Evolutionary conservation across 2,329 filamentous ascomycete species (phyloP).

Genomic region (Fusarium transvaalense): DNA sequence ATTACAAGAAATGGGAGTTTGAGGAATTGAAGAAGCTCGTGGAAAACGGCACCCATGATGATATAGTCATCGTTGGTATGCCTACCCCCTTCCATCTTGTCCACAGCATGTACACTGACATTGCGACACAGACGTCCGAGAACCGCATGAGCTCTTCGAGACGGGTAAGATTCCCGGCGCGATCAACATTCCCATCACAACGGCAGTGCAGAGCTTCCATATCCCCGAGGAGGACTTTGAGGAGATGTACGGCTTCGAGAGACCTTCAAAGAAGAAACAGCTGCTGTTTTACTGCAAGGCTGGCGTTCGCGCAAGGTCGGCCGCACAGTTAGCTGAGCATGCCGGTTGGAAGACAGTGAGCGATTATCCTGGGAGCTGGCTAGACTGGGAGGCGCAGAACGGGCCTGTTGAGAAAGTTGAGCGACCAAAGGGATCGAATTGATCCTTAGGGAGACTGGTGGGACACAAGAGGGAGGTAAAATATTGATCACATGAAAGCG

Average conservation of each 20-base stretch:
- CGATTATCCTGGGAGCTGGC: constrained; percentile 81
- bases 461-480: neutral
- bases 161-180: constrained; percentile 83
- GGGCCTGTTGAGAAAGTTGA: constrained; percentile 63
- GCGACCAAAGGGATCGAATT: neutral
- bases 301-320: constrained; percentile 83
- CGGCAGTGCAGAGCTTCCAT: constrained; percentile 83
- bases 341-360: constrained; percentile 79
- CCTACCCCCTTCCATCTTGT: neutral
- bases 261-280: constrained; percentile 67
- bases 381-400: constrained; percentile 83
- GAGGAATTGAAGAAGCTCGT: constrained; percentile 61
- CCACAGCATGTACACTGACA: neutral
- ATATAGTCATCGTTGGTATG: constrained; percentile 63
- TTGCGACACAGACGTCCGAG: constrained; percentile 72
- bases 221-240: constrained; percentile 83
- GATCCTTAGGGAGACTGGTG: constrained; percentile 45
- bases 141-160: constrained; percentile 73
- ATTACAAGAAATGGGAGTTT: constrained; percentile 62
- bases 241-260: constrained; percentile 82
- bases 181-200: constrained; percentile 84
- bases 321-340: constrained; percentile 80
- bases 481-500: constrained; percentile 34
- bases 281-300: constrained; percentile 95
- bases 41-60: constrained; percentile 37